Evolutionary conservation across 164 flowering plant genomes (phyloP).

Genomic region (Warburgia ugandensis): DNA sequence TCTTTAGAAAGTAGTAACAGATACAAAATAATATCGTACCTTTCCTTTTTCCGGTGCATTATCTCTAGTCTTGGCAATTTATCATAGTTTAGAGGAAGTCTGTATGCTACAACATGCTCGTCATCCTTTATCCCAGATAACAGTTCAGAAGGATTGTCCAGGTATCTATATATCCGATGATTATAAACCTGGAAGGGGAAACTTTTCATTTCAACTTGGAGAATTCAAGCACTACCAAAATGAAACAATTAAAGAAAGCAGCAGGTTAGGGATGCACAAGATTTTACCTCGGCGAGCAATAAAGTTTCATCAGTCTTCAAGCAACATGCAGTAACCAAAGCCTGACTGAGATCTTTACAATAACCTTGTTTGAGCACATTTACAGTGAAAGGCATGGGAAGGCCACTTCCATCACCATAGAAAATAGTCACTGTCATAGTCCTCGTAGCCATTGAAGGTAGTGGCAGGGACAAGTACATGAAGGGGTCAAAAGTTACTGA

Average conservation of each 20-base stretch:
- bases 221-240: background rate
- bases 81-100: slow-evolving; percentile 37
- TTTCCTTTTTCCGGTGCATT: slow-evolving; percentile 43
- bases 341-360: slow-evolving; percentile 57
- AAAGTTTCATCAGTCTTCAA: slow-evolving; percentile 61
- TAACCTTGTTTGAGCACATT: slow-evolving; percentile 59
- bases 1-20: slow-evolving; percentile 29
- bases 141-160: slow-evolving; percentile 58
- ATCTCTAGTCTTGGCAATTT: slow-evolving; percentile 57
- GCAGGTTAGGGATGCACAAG: background rate
- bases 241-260: background rate
- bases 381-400: slow-evolving; percentile 85
- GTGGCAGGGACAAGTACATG: slow-evolving; percentile 85
- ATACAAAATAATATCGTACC: slow-evolving; percentile 37
- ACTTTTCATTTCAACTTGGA: background rate
- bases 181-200: slow-evolving; percentile 56
- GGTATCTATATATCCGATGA: slow-evolving; percentile 46
- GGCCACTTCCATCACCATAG: slow-evolving; percentile 72
- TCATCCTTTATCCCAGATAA: slow-evolving; percentile 64
- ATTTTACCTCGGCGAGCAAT: slow-evolving; percentile 76
- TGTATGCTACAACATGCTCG: slow-evolving; percentile 75
- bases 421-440: slow-evolving; percentile 72
- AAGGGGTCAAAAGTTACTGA: slow-evolving; percentile 93
- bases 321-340: slow-evolving; percentile 66
- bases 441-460: slow-evolving; percentile 74